phyloP scores from a whole-genome alignment of 345 rosid species.

The Atalantia buxifolia region DNA sequence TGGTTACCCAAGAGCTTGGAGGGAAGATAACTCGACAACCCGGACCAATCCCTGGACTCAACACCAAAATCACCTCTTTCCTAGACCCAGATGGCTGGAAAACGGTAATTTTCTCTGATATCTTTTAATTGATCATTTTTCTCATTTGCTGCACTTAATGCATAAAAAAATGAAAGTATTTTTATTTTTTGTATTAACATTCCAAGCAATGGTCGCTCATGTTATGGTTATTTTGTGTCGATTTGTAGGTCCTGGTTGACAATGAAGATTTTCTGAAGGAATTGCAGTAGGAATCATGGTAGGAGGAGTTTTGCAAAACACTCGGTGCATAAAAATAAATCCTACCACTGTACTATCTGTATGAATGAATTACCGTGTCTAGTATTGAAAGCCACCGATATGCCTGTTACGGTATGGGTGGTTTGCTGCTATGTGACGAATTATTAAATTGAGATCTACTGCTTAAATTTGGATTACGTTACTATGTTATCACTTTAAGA shows the following conservation, averaged over 20 bases:
- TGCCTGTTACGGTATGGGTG: background rate
- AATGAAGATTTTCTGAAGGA: slow-evolving; percentile 89
- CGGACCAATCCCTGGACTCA: slow-evolving; percentile 85
- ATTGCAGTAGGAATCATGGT: slow-evolving; percentile 35
- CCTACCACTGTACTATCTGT: background rate
- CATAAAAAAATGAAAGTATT: no score
- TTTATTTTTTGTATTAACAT: no score
- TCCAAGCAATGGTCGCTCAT: no score
- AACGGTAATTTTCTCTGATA: slow-evolving; percentile 46
- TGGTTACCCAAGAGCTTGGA: slow-evolving; percentile 75
- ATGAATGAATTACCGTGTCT: slow-evolving; percentile 18
- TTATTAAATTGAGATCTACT: background rate
- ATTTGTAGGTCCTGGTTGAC: slow-evolving; percentile 82
- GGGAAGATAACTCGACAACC: slow-evolving; percentile 88
- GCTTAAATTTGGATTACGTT: background rate
- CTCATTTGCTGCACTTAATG: background rate
- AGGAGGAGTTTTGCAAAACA: background rate
- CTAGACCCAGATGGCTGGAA: slow-evolving; percentile 99
- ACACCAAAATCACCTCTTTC: slow-evolving; percentile 81
- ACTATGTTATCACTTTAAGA: background rate
- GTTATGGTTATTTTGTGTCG: background rate
- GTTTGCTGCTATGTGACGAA: background rate
- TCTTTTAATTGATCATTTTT: background rate
- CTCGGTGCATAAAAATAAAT: background rate
- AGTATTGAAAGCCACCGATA: background rate